Evolutionary conservation across 805 yeast genomes (phyloP).

Genomic region (Clavispora asparagi): DNA sequence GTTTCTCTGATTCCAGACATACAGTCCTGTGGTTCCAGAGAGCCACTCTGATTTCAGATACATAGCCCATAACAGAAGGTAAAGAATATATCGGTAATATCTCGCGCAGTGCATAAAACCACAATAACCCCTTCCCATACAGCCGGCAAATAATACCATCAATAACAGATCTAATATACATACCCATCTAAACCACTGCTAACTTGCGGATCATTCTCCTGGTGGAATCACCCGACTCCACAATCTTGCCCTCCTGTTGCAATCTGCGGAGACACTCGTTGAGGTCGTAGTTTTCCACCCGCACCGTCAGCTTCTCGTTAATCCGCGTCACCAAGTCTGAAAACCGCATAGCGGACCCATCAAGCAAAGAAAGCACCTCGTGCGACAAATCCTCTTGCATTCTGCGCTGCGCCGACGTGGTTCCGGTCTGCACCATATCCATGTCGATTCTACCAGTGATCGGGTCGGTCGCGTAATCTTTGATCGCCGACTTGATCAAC

Average conservation of each 20-base stretch:
- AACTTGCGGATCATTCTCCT: constrained; percentile 49
- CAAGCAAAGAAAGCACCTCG: constrained; percentile 53
- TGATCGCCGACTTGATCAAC: constrained; percentile 86
- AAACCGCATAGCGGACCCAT: constrained; percentile 49
- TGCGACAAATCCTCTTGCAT: constrained; percentile 67
- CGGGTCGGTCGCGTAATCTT: constrained; percentile 98
- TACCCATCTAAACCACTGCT: constrained; percentile 10
- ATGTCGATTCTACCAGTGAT: constrained; percentile 93
- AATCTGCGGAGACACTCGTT: constrained; percentile 62
- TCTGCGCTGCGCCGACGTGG: constrained; percentile 79
- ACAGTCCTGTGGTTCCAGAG: too few species aligned
- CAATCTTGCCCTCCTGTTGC: constrained; percentile 65
- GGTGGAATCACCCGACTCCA: constrained; percentile 67
- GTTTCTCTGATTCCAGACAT: neutral
- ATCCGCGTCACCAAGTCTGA: constrained; percentile 54
- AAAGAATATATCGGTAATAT: too few species aligned
- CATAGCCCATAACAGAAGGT: too few species aligned
- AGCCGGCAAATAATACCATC: neutral
- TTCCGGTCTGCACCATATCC: constrained; percentile 96
- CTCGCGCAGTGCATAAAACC: too few species aligned
- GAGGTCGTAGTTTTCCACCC: constrained; percentile 68
- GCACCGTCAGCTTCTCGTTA: constrained; percentile 59
- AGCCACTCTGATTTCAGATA: too few species aligned
- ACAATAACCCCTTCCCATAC: too few species aligned
- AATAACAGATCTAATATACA: neutral